A percentile compares a stretch with the other conserved stretches of the same genome.
Evolutionary conservation across 768 basidiomycete species (phyloP).

Genomic region (Megacollybia marginata): DNA sequence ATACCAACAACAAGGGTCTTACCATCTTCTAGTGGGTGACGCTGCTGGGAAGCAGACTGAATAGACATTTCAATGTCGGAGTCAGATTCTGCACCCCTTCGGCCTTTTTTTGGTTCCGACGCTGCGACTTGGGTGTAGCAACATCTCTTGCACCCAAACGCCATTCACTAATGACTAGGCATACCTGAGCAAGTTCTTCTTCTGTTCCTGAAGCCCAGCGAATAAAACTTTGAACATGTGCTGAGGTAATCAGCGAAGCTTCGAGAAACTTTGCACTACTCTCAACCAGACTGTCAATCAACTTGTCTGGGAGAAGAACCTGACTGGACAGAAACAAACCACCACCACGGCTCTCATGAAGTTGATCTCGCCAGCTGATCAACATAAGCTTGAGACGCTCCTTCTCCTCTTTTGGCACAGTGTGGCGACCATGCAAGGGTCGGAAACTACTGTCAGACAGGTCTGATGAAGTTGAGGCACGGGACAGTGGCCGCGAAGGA

Average conservation of each 20-base stretch:
- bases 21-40: too few species aligned
- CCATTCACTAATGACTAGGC: neutral
- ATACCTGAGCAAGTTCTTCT: neutral
- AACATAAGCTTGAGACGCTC: neutral
- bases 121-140: neutral
- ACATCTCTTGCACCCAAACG: neutral
- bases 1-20: too few species aligned
- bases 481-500: neutral
- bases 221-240: neutral
- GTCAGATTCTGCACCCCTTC: neutral
- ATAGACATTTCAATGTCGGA: too few species aligned
- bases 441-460: neutral
- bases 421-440: neutral
- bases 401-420: neutral
- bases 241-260: neutral
- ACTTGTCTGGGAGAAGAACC: neutral
- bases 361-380: neutral
- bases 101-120: neutral
- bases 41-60: too few species aligned
- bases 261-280: neutral
- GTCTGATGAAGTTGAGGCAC: neutral
- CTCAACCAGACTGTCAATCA: slow-evolving; percentile 1
- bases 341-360: neutral
- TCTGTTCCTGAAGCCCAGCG: slow-evolving; percentile 1
- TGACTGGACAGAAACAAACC: neutral